Evolutionary conservation across 306 rosid species (phyloP).

Genomic region (Lablab purpureus): DNA sequence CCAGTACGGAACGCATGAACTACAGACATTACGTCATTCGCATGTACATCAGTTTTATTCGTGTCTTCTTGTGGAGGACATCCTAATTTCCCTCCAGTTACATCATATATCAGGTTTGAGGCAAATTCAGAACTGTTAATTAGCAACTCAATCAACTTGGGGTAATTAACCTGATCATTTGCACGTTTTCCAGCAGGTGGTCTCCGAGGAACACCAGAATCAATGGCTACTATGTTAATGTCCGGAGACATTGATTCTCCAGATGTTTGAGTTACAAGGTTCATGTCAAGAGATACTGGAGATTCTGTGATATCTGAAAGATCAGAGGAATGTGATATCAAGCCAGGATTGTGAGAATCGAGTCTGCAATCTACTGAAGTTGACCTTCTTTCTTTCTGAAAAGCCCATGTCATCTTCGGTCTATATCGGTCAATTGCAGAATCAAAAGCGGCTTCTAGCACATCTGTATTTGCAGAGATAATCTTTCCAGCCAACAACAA

Average conservation of each 20-base stretch:
- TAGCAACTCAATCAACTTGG: slow-evolving; percentile 88
- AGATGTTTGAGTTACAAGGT: slow-evolving; percentile 59
- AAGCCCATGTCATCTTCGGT: slow-evolving; percentile 67
- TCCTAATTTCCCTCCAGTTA: slow-evolving; percentile 89
- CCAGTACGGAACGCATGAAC: slow-evolving; percentile 78
- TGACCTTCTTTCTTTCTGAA: slow-evolving; percentile 87
- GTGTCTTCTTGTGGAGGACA: slow-evolving; percentile 54
- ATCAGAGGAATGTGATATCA: slow-evolving; percentile 69
- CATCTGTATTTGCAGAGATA: slow-evolving; percentile 57
- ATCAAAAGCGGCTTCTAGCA: slow-evolving; percentile 67
- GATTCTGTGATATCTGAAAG: slow-evolving; percentile 74
- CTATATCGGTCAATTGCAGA: slow-evolving; percentile 68
- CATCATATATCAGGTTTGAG: slow-evolving; percentile 74
- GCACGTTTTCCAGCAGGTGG: slow-evolving; percentile 98
- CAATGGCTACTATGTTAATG: slow-evolving; percentile 83
- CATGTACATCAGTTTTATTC: slow-evolving; percentile 52
- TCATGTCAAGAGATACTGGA: slow-evolving; percentile 60
- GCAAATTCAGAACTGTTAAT: slow-evolving; percentile 82
- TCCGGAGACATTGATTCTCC: slow-evolving; percentile 55
- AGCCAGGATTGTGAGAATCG: slow-evolving; percentile 56
- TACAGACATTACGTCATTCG: slow-evolving; percentile 53
- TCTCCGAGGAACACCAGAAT: slow-evolving; percentile 94
- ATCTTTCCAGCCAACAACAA: slow-evolving; percentile 77
- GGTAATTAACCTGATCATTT: slow-evolving; percentile 88
- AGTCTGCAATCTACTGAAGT: slow-evolving; percentile 73